Percentiles rank a stretch among this genome's conserved stretches.
These are phyloP conservation scores for Hymenotorrendiella dingleyae DNA, from an alignment of 2,329 filamentous ascomycete genomes.

Conservation along the genomic window DNA sequence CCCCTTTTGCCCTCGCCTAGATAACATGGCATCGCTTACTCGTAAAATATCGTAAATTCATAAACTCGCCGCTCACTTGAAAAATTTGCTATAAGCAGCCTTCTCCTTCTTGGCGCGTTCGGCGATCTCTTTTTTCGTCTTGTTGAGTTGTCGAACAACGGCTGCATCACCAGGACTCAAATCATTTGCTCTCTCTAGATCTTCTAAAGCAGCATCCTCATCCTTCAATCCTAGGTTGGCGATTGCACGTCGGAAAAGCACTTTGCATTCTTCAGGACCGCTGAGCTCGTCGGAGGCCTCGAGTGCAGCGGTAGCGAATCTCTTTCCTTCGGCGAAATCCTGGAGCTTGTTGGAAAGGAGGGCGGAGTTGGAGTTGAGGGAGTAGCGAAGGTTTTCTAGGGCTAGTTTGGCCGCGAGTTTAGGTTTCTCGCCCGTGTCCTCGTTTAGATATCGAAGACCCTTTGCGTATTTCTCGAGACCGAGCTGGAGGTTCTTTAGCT, in stretches of 20 bases:
- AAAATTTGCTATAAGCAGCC: conserved; percentile 89
- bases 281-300: conserved; percentile 56
- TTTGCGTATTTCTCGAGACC: conserved; percentile 94
- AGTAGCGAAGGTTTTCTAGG: conserved; percentile 71
- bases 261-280: conserved; percentile 82
- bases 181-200: conserved; percentile 69
- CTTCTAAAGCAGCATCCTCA: conserved; percentile 72
- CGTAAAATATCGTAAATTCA: conserved; percentile 3
- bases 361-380: conserved; percentile 82
- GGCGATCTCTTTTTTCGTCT: conserved; percentile 70
- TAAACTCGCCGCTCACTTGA: conserved; percentile 35
- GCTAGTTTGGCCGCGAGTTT: conserved; percentile 59
- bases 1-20: too few relatives aligned
- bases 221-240: conserved; percentile 75
- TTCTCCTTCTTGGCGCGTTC: conserved; percentile 82
- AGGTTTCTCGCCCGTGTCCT: conserved; percentile 69
- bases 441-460: conserved; percentile 80
- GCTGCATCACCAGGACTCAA: conserved; percentile 70
- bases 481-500: conserved; percentile 53
- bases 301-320: conserved; percentile 67
- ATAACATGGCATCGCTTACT: too few relatives aligned
- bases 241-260: conserved; percentile 73
- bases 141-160: conserved; percentile 66
- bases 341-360: conserved; percentile 78
- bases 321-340: conserved; percentile 63